These are phyloP conservation scores for Exidia glandulosa DNA, from an alignment of 768 basidiomycete genomes.

Conservation along the genomic window DNA sequence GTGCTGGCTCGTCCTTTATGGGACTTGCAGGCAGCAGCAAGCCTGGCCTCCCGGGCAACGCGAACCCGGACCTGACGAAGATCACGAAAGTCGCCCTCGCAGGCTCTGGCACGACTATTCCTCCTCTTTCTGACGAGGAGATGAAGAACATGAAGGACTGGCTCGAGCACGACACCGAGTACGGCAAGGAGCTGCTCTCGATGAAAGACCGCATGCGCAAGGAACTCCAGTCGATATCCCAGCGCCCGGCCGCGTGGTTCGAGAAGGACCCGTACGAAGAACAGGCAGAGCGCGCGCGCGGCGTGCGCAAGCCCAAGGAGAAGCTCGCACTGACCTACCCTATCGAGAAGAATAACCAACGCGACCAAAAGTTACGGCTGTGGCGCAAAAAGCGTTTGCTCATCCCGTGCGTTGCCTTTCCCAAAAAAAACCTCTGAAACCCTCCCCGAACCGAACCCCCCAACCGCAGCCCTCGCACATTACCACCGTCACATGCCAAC, in stretches of 20 bases:
- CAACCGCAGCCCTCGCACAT: constrained; percentile 42
- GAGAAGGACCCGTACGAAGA: too few relatives aligned
- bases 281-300: too few relatives aligned
- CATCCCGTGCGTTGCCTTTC: background rate
- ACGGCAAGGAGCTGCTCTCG: constrained; percentile 10
- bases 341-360: background rate
- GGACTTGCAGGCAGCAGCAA: constrained; percentile 4
- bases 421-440: background rate
- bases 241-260: constrained; percentile 15
- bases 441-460: background rate
- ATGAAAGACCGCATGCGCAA: constrained; percentile 7
- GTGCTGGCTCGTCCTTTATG: constrained; percentile 14
- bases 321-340: background rate
- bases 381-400: background rate
- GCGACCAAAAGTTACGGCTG: background rate
- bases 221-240: constrained; percentile 6
- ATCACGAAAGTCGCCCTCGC: constrained; percentile 51
- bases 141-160: constrained; percentile 44
- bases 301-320: too few relatives aligned
- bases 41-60: constrained; percentile 34
- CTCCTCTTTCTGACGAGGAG: constrained; percentile 38
- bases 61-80: constrained; percentile 49
- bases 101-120: constrained; percentile 43
- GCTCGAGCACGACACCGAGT: constrained; percentile 51
- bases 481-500: constrained; percentile 44